Percentiles rank a stretch among this genome's conserved stretches.
phyloP scores from a whole-genome alignment of 2,329 filamentous ascomycete species.

The Orbilia blumenaviensis region DNA sequence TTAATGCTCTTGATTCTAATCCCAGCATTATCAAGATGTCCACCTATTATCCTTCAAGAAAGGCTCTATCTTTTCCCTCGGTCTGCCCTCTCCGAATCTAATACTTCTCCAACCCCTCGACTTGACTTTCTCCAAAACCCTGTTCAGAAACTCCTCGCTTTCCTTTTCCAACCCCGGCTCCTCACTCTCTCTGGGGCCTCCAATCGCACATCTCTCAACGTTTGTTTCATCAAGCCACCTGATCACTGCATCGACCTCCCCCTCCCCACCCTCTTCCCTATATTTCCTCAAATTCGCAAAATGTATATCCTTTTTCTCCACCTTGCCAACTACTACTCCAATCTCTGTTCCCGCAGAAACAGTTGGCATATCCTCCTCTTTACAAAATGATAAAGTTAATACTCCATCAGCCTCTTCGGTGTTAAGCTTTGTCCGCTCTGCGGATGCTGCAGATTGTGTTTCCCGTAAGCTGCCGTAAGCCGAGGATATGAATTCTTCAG shows the following conservation, averaged over 20 bases:
- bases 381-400: conserved; percentile 40
- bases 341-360: conserved; percentile 35
- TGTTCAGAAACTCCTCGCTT: conserved; percentile 30
- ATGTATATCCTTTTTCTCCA: conserved; percentile 22
- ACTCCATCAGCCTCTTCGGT: conserved; percentile 39
- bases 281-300: conserved; percentile 43
- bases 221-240: conserved; percentile 45
- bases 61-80: conserved; percentile 17
- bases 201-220: conserved; percentile 39
- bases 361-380: conserved; percentile 1
- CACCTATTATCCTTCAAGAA: conserved; percentile 45
- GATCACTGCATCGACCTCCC: conserved; percentile 32
- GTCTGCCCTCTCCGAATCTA: conserved; percentile 10
- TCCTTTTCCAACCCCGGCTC: conserved; percentile 38
- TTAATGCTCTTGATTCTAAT: too few relatives aligned
- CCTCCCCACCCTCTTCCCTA: conserved; percentile 16
- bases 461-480: conserved; percentile 30
- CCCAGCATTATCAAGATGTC: conserved; percentile 9
- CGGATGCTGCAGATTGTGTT: conserved; percentile 8
- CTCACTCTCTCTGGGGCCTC: conserved; percentile 47
- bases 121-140: conserved; percentile 36
- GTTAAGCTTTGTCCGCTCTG: conserved; percentile 40
- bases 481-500: conserved; percentile 29
- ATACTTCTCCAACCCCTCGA: conserved; percentile 42
- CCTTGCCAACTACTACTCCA: conserved; percentile 15